Evolutionary conservation across 169 alveolate genomes (phyloP).

Genomic region (Eimeria zaria): DNA sequence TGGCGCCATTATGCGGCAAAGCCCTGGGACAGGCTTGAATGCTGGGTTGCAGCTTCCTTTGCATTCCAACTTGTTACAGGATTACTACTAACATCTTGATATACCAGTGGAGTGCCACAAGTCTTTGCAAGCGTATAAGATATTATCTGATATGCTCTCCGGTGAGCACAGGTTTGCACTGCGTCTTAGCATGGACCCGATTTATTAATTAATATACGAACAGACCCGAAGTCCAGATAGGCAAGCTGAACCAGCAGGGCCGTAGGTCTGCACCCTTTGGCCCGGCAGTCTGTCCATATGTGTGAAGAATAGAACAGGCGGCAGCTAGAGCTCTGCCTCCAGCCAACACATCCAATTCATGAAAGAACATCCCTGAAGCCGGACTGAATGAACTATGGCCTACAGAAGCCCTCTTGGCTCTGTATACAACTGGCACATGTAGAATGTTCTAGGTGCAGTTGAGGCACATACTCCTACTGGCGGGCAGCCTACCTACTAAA

Average conservation of each 20-base stretch:
- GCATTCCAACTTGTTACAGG: too few species aligned
- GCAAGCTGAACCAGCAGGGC: neutral
- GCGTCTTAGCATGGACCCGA: neutral
- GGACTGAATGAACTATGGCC: neutral
- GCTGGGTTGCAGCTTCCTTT: too few species aligned
- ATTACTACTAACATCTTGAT: too few species aligned
- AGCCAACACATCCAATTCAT: neutral
- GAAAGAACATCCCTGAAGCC: neutral
- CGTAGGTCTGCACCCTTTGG: neutral
- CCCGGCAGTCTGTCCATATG: neutral
- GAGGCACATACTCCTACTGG: neutral
- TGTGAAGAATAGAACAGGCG: neutral
- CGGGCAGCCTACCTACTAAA: neutral
- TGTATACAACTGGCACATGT: neutral
- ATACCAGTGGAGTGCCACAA: too few species aligned
- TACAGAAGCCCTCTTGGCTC: neutral
- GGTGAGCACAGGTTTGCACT: too few species aligned
- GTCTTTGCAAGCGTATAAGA: too few species aligned
- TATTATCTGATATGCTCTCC: too few species aligned
- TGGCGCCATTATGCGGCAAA: neutral
- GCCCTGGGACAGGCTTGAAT: neutral
- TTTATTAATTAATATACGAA: neutral
- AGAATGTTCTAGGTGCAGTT: neutral
- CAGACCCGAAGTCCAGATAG: neutral
- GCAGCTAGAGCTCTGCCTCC: neutral